Base-by-base conservation (phyloP, 2,329 filamentous ascomycete genomes). In the Botrytis sinoallii region DNA sequence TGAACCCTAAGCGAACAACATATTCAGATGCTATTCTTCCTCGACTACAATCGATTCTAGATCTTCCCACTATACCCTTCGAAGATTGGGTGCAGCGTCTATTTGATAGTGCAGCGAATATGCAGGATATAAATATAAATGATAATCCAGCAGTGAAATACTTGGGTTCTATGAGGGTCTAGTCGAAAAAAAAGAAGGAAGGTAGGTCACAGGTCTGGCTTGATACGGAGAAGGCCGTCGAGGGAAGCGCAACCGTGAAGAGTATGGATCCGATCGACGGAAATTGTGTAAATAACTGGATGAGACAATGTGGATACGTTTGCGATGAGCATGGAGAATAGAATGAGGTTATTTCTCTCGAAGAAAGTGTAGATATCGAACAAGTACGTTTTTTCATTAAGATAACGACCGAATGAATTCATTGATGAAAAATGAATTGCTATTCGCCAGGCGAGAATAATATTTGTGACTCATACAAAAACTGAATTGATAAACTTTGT, bases 221-320 rank as follows among this genome's bases (percentile, higher is more conserved):
- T 3, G 44, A 71, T 55, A 71, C 71, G 10, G 22, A 29, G 55
- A 73, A 48, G 25, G 42, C 71, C 12, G 52, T 60, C 3, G 32
- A 42, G 2, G 29, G 40, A 18, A 72, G 71, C 4, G 1, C 1
- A 14, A 60, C 35, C 9, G 55, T 69, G 29, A 72, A 25, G 16
- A 40, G 38, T 25, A 35, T 55, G 18, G 44, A 55, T 4, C 25
- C 9, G 25, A 46, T 71, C 18, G 60, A 64, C 25, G 44, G 12
- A 12, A 16, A 12, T 12, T 63, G 22, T 65, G 32, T 65, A 35
- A 12, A 35, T 2, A 42, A 42, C n/a, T 57, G 70, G 70, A 12
- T 71, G 44, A 25, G 29, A 10, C 69, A 71, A 32, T 71, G 69
- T 59, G 59, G 59, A 25, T 65, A 29, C n/a, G 12, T 42, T 29